Conservation (phyloP, 1,284 basidiomycete genomes). For the Boletellus sp. region DNA sequence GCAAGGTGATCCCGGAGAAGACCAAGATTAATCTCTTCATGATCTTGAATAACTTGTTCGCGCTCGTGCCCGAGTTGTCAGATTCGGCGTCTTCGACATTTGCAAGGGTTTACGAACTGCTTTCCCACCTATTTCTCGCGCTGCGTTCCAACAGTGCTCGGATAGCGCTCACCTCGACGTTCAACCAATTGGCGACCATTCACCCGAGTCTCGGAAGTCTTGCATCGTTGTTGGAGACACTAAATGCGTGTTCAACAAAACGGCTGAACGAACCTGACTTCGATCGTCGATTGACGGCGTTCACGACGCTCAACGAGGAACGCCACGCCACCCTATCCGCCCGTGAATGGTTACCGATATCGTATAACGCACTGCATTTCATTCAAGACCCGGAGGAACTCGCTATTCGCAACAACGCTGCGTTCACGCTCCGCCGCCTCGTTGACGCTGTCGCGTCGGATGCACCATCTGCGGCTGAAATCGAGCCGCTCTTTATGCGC, state of each 20-base stretch:
- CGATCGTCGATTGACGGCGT: slow-evolving; percentile 80
- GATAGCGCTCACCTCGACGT: slow-evolving; percentile 61
- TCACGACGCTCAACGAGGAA: slow-evolving; percentile 70
- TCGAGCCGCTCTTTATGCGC: slow-evolving; percentile 56
- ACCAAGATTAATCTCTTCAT: slow-evolving; percentile 83
- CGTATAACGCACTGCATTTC: slow-evolving; percentile 84
- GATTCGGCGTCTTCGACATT: slow-evolving; percentile 51
- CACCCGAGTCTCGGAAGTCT: slow-evolving; percentile 49
- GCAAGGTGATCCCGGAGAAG: slow-evolving; percentile 80
- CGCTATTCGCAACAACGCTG: slow-evolving; percentile 82
- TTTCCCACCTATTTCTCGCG: slow-evolving; percentile 76
- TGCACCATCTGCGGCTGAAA: slow-evolving; percentile 18
- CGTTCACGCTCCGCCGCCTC: slow-evolving; percentile 76
- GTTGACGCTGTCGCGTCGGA: slow-evolving; percentile 49
- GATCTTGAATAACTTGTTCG: slow-evolving; percentile 73
- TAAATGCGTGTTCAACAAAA: slow-evolving; percentile 85
- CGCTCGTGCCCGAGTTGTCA: slow-evolving; percentile 67
- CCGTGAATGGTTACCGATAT: slow-evolving; percentile 78
- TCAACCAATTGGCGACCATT: slow-evolving; percentile 56
- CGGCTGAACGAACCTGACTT: slow-evolving; percentile 93
- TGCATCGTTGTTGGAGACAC: slow-evolving; percentile 57
- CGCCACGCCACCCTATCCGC: slow-evolving; percentile 48
- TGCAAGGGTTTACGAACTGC: slow-evolving; percentile 57
- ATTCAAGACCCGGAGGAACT: slow-evolving; percentile 90
- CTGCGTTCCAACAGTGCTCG: slow-evolving; percentile 72